These are phyloP conservation scores for Neophaeococcomyces mojaviensis DNA, from an alignment of 2,329 filamentous ascomycete genomes.

Conservation along the genomic window DNA sequence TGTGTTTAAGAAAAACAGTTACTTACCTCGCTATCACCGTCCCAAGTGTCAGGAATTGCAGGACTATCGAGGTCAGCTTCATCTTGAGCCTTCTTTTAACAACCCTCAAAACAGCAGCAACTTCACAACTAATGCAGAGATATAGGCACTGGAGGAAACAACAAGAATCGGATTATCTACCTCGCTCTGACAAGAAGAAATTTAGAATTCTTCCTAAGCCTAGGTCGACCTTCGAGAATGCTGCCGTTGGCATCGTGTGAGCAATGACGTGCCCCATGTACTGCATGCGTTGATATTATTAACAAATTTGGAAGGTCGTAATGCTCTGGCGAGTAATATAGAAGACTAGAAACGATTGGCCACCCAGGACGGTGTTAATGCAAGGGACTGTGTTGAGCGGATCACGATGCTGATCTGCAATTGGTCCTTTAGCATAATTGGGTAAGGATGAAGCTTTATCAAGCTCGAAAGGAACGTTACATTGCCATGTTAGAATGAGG, in stretches of 20 bases:
- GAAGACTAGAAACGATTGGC: too few relatives aligned
- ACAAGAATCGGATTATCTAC: not conserved
- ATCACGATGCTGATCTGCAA: too few relatives aligned
- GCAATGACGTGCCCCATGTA: not conserved
- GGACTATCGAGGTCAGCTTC: conserved; percentile 2
- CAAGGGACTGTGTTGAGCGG: too few relatives aligned
- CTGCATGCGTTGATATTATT: too few relatives aligned
- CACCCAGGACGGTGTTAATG: too few relatives aligned
- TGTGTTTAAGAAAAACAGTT: not conserved
- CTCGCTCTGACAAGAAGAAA: conserved; percentile 4
- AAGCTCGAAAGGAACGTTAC: too few relatives aligned
- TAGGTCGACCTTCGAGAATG: not conserved
- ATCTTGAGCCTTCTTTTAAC: not conserved
- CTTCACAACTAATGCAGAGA: not conserved
- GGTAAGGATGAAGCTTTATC: too few relatives aligned
- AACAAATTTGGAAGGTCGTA: too few relatives aligned
- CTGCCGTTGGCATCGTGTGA: conserved; percentile 3
- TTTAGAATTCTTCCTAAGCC: conserved; percentile 2
- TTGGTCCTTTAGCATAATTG: too few relatives aligned
- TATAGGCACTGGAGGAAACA: not conserved
- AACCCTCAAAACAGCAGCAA: not conserved
- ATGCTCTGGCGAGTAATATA: too few relatives aligned
- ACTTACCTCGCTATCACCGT: conserved; percentile 4
- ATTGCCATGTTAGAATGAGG: too few relatives aligned
- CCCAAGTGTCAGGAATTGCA: conserved; percentile 6